Conservation (phyloP, 1,284 basidiomycete genomes). For the Entoloma clypeatum region DNA sequence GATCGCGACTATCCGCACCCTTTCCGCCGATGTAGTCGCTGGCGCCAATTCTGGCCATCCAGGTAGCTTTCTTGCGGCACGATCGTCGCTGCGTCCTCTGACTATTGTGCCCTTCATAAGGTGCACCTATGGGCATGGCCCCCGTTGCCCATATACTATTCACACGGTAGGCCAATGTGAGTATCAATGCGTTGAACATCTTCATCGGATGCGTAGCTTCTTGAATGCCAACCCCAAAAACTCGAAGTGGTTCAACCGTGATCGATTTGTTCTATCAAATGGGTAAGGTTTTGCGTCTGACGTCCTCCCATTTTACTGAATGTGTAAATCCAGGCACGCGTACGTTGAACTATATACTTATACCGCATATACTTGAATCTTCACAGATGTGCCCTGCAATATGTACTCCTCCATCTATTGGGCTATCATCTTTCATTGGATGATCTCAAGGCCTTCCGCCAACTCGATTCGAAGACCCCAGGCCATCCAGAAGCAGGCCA, state of each 20-base stretch:
- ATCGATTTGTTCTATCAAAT: constrained; percentile 85
- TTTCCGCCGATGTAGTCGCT: constrained; percentile 68
- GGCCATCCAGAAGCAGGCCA: constrained; percentile 90
- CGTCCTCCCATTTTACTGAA: constrained; percentile 12
- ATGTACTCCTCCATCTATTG: constrained; percentile 78
- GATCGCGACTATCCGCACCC: constrained; percentile 67
- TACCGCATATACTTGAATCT: background rate
- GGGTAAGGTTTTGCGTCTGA: constrained; percentile 44
- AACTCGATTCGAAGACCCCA: constrained; percentile 84
- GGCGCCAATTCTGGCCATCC: constrained; percentile 93
- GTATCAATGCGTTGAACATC: background rate
- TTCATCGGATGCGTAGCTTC: constrained; percentile 47
- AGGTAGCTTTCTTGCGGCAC: constrained; percentile 41
- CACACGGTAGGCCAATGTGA: constrained; percentile 48
- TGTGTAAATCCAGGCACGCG: constrained; percentile 54
- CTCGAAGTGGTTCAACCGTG: constrained; percentile 90
- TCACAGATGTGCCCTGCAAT: constrained; percentile 78
- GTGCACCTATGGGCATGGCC: constrained; percentile 92
- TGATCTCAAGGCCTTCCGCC: constrained; percentile 82
- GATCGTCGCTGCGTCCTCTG: constrained; percentile 8
- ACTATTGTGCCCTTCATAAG: constrained; percentile 32
- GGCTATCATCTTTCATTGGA: constrained; percentile 84
- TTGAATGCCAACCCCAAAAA: constrained; percentile 84
- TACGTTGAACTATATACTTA: constrained; percentile 36
- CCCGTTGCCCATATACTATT: constrained; percentile 87